phyloP scores from a whole-genome alignment of 2,329 filamentous ascomycete genomes.

The Claviceps fusiformis region DNA sequence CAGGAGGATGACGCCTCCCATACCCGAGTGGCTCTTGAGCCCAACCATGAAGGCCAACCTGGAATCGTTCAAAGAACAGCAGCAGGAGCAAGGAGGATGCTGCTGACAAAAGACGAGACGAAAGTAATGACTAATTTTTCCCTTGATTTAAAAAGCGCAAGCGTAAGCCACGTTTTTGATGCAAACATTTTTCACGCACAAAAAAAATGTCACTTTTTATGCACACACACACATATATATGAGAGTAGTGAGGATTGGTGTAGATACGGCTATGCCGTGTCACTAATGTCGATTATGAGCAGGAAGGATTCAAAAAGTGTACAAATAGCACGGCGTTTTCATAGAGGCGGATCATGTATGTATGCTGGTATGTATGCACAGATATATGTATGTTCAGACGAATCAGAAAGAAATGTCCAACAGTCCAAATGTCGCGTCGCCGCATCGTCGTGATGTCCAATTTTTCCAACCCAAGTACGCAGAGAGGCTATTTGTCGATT shows the following conservation, averaged over 20 bases:
- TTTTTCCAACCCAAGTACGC: background rate
- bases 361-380: background rate
- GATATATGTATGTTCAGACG: background rate
- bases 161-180: background rate
- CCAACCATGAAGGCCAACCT: slow-evolving; percentile 35
- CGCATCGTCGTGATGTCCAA: background rate
- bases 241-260: background rate
- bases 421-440: background rate
- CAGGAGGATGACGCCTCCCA: slow-evolving; percentile 42
- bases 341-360: background rate
- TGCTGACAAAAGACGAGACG: background rate
- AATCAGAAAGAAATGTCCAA: background rate
- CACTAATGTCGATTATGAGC: background rate
- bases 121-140: background rate
- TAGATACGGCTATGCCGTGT: background rate
- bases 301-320: background rate
- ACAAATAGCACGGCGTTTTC: background rate
- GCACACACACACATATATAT: background rate
- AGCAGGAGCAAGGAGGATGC: background rate
- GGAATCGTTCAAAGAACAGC: slow-evolving; percentile 1
- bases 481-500: no score
- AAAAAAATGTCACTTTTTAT: background rate
- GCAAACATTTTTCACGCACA: background rate
- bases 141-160: background rate
- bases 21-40: slow-evolving; percentile 47